Percentiles rank a stretch among this genome's conserved stretches.
phyloP scores from a whole-genome alignment of 73 alveolate species.

The Tetrahymena thermophila region DNA sequence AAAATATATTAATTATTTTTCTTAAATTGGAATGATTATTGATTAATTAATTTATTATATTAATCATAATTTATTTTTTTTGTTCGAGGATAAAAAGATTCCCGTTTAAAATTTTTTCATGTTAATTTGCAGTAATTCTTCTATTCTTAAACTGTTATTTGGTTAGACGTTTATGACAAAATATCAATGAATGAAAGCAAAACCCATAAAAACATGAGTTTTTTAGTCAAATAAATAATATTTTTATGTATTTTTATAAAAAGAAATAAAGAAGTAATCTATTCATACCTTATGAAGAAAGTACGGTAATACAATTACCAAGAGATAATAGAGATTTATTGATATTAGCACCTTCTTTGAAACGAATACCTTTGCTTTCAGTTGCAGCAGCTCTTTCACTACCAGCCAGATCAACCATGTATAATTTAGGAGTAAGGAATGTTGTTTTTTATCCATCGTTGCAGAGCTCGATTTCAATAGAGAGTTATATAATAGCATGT shows the following conservation, averaged over 20 bases:
- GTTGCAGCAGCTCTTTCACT: constrained; percentile 77
- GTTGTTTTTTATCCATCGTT: background rate
- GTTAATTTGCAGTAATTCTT: too few relatives aligned
- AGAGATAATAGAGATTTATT: constrained; percentile 76
- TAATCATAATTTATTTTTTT: background rate
- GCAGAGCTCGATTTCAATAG: constrained; percentile 2
- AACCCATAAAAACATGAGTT: too few relatives aligned
- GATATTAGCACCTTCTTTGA: constrained; percentile 86
- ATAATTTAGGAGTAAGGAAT: constrained; percentile 30
- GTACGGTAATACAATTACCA: constrained; percentile 84
- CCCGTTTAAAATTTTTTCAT: background rate
- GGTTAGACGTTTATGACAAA: too few relatives aligned
- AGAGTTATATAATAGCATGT: constrained; percentile 57
- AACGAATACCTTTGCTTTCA: constrained; percentile 65
- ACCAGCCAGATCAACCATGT: constrained; percentile 80
- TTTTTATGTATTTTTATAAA: too few relatives aligned
- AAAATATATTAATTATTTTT: too few relatives aligned
- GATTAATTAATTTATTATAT: background rate
- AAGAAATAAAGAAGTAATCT: too few relatives aligned
- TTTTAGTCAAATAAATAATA: too few relatives aligned
- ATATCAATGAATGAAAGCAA: too few relatives aligned
- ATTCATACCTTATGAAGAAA: constrained; percentile 48
- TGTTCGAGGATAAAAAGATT: background rate
- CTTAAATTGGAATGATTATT: background rate
- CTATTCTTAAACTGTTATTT: too few relatives aligned